Conservation (phyloP, 2,329 filamentous ascomycete genomes). For the Clonostachys byssicola region DNA sequence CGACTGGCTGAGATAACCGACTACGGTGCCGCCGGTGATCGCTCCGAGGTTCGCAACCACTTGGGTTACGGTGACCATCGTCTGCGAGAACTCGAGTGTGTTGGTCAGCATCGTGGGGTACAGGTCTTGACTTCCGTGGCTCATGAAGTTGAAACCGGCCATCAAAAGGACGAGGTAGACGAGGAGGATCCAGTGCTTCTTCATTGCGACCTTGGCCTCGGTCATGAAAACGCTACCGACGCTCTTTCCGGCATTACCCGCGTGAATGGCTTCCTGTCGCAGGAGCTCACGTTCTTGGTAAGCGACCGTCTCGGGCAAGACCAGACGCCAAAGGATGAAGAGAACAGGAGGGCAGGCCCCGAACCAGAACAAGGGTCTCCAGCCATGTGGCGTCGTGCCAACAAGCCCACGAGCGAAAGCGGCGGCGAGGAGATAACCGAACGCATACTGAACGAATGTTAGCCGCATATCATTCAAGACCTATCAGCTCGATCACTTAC, state of each 20-base stretch:
- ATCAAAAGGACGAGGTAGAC: conserved; percentile 81
- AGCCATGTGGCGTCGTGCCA: conserved; percentile 72
- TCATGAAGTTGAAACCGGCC: conserved; percentile 90
- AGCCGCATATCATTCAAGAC: neutral
- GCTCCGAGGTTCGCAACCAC: conserved; percentile 70
- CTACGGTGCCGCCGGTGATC: conserved; percentile 60
- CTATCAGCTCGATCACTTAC: conserved; percentile 16
- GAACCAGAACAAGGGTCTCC: conserved; percentile 89
- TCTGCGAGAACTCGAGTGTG: conserved; percentile 45
- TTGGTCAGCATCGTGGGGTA: conserved; percentile 58
- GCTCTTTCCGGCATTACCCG: conserved; percentile 14
- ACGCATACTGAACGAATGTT: conserved; percentile 39
- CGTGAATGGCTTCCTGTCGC: conserved; percentile 23
- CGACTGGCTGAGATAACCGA: conserved; percentile 66
- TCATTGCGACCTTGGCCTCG: conserved; percentile 76
- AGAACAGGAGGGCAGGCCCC: conserved; percentile 75
- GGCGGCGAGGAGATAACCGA: conserved; percentile 59
- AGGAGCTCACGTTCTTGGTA: conserved; percentile 65
- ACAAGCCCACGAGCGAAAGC: conserved; percentile 64
- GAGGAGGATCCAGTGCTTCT: conserved; percentile 75
- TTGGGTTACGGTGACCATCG: conserved; percentile 64
- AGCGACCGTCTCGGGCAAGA: conserved; percentile 73
- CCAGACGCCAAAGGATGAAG: conserved; percentile 75
- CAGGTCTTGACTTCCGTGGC: conserved; percentile 65
- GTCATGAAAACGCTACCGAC: conserved; percentile 48